A percentile compares a stretch with the other conserved stretches of the same genome.
Conservation (phyloP, 108 stramenopile species). For the Epithemia pelagica region DNA sequence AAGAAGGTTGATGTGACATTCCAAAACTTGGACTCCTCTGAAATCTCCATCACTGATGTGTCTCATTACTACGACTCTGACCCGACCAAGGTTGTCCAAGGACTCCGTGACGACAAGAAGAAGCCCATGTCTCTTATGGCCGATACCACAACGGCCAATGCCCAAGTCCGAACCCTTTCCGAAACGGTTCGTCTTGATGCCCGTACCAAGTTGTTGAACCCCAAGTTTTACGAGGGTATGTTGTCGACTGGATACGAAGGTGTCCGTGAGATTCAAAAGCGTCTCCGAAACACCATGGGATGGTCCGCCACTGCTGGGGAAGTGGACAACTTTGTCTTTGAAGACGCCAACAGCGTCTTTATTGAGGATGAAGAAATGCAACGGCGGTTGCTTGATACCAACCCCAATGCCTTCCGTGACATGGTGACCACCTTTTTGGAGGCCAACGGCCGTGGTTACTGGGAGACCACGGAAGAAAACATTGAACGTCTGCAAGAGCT, state of each 20-base stretch:
- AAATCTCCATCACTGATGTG: conserved; percentile 95
- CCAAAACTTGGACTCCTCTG: conserved; percentile 95
- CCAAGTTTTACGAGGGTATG: conserved; percentile 98
- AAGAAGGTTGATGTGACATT: conserved; percentile 94
- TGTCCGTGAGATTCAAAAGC: conserved; percentile 95
- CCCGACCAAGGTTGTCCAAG: conserved; percentile 95
- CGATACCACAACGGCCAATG: conserved; percentile 96
- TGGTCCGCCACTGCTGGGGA: conserved; percentile 97
- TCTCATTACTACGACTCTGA: conserved; percentile 96
- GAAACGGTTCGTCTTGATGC: conserved; percentile 96
- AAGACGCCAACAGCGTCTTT: conserved; percentile 93
- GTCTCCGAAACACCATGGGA: conserved; percentile 95
- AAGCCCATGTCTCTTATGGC: conserved; percentile 95
- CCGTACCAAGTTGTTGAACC: conserved; percentile 95
- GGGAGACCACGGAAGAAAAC: conserved; percentile 92
- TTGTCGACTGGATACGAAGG: conserved; percentile 95
- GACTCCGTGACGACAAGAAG: conserved; percentile 93
- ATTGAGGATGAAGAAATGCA: conserved; percentile 96
- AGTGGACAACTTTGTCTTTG: conserved; percentile 97
- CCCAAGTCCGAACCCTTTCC: conserved; percentile 88
- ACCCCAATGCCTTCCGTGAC: conserved; percentile 95
- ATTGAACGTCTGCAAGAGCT: conserved; percentile 92
- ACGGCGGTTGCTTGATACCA: conserved; percentile 86
- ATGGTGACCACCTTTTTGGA: conserved; percentile 96
- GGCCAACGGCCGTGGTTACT: conserved; percentile 94